Evolutionary conservation across 2,329 filamentous ascomycete species (phyloP).

Genomic region (Orbilia oligospora): DNA sequence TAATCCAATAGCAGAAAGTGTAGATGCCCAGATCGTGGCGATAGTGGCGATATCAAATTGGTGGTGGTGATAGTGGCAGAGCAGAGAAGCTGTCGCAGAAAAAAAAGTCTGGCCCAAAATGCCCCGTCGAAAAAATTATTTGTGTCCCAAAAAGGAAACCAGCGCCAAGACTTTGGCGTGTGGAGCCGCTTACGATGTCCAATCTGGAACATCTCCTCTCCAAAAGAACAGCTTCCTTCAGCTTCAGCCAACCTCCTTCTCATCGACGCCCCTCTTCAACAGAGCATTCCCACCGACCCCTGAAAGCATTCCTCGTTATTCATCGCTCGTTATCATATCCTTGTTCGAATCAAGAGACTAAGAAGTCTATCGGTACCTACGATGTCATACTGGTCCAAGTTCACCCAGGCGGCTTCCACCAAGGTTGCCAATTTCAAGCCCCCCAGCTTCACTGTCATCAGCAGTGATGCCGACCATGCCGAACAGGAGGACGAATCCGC

Average conservation of each 20-base stretch:
- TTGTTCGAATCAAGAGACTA: neutral
- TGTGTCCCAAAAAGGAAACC: conserved; percentile 32
- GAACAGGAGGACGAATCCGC: conserved; percentile 58
- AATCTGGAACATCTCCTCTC: conserved; percentile 28
- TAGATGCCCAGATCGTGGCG: neutral
- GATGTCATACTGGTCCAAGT: conserved; percentile 43
- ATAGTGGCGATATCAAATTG: neutral
- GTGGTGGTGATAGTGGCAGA: neutral
- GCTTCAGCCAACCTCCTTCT: conserved; percentile 9
- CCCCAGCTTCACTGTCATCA: conserved; percentile 35
- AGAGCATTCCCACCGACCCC: conserved; percentile 20
- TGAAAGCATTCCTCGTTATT: neutral
- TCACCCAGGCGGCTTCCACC: conserved; percentile 28
- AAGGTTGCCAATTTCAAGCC: conserved; percentile 54
- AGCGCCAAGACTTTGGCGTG: conserved; percentile 44
- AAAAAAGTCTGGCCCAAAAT: neutral
- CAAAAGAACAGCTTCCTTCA: conserved; percentile 27
- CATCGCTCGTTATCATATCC: conserved; percentile 1
- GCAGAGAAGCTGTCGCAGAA: conserved; percentile 8
- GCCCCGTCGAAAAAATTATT: conserved; percentile 19
- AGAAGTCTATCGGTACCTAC: conserved; percentile 2
- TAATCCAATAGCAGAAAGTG: neutral
- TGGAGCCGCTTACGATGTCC: conserved; percentile 55
- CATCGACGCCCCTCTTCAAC: conserved; percentile 25
- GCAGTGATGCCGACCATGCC: conserved; percentile 41